These are phyloP conservation scores for Stromatinia cepivora DNA, from an alignment of 2,329 filamentous ascomycete species.

Conservation along the genomic window DNA sequence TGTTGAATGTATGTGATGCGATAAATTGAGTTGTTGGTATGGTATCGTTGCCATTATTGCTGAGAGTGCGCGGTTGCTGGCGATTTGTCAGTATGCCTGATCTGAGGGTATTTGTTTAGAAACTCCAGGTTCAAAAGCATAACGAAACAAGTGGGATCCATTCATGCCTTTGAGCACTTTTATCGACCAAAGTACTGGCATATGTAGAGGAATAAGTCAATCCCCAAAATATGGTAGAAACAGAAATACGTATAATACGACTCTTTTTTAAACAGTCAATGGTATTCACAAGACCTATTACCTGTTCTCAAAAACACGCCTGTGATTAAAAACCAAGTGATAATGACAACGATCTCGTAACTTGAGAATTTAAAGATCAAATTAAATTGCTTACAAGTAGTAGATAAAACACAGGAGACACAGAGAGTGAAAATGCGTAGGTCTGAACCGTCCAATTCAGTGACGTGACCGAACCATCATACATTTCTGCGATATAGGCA, in stretches of 20 bases:
- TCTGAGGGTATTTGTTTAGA: not conserved
- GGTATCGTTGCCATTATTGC: constrained; percentile 10
- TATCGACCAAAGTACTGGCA: not conserved
- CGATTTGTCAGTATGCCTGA: not conserved
- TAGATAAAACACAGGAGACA: constrained; percentile 20
- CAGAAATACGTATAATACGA: not conserved
- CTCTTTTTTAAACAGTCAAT: not conserved
- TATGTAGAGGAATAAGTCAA: not conserved
- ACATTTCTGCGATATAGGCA: constrained; percentile 4
- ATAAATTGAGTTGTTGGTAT: not conserved
- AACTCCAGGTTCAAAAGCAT: not conserved
- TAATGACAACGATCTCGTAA: not conserved
- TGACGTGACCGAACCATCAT: constrained; percentile 9
- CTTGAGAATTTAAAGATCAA: too few relatives aligned
- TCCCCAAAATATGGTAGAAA: not conserved
- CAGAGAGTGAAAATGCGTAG: constrained; percentile 11
- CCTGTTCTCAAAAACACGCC: not conserved
- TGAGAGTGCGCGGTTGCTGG: constrained; percentile 8
- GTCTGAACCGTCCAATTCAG: constrained; percentile 23
- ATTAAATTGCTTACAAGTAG: constrained; percentile 18
- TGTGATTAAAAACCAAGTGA: not conserved
- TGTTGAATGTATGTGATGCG: constrained; percentile 13
- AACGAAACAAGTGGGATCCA: not conserved
- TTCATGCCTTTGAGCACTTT: not conserved
- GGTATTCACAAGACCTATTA: not conserved